A percentile compares a stretch with the other conserved stretches of the same genome.
phyloP scores from a whole-genome alignment of 2,329 filamentous ascomycete species.

The Beauveria caledonica region DNA sequence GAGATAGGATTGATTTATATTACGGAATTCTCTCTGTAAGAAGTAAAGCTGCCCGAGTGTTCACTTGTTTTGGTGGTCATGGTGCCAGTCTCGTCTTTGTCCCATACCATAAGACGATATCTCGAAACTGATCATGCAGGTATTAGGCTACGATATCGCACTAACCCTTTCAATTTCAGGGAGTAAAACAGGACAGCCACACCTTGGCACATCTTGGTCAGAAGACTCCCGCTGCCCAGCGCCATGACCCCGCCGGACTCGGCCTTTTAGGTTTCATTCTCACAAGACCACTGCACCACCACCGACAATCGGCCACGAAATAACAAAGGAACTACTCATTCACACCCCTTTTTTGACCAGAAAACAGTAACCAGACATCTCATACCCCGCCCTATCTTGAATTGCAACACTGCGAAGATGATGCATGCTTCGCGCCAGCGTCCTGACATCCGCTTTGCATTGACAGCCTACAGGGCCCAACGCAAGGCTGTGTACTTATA shows the following conservation, averaged over 20 bases:
- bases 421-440: background rate
- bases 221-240: background rate
- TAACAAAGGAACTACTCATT: background rate
- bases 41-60: too few species aligned
- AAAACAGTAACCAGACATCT: background rate
- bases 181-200: background rate
- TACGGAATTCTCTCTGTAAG: too few species aligned
- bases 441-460: background rate
- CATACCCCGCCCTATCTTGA: background rate
- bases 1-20: too few species aligned
- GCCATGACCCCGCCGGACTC: background rate
- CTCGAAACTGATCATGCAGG: too few species aligned
- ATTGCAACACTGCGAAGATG: background rate
- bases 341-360: background rate
- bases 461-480: background rate
- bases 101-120: too few species aligned
- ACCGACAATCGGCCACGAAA: background rate
- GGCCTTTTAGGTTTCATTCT: slow-evolving; percentile 1
- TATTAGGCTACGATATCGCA: too few species aligned
- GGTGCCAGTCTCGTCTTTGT: too few species aligned
- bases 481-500: background rate
- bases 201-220: background rate
- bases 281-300: background rate
- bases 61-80: too few species aligned
- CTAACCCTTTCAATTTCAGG: too few species aligned